Conservation (phyloP, 2,329 filamentous ascomycete species). For the Scedosporium apiospermum region DNA sequence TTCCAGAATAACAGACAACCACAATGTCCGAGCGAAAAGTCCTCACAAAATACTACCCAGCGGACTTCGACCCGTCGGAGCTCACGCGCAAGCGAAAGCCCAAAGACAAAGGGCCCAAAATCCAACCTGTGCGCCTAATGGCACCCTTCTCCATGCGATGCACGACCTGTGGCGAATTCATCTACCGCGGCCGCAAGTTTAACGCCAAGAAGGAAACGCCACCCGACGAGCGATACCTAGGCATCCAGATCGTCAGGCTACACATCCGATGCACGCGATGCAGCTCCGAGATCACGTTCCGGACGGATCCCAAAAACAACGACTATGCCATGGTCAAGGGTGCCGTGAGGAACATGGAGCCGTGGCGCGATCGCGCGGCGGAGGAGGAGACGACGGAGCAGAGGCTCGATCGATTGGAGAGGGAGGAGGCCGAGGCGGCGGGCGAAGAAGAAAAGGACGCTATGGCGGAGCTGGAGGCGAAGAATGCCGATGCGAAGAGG, state of each 20-base stretch:
- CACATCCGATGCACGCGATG: slow-evolving; percentile 77
- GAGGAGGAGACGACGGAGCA: slow-evolving; percentile 79
- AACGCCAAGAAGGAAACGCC: slow-evolving; percentile 91
- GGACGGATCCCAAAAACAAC: slow-evolving; percentile 90
- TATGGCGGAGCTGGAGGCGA: slow-evolving; percentile 91
- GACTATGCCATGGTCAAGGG: slow-evolving; percentile 77
- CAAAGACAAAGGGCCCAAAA: slow-evolving; percentile 66
- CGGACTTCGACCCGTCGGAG: slow-evolving; percentile 82
- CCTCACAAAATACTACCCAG: slow-evolving; percentile 55
- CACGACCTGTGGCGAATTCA: slow-evolving; percentile 58
- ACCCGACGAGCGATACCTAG: slow-evolving; percentile 77
- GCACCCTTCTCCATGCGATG: slow-evolving; percentile 32
- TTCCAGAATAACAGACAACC: slow-evolving; percentile 2
- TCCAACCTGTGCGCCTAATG: slow-evolving; percentile 86
- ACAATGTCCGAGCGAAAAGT: slow-evolving; percentile 82
- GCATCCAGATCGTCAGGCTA: slow-evolving; percentile 54
- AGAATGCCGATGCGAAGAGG: slow-evolving; percentile 82
- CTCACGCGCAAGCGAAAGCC: slow-evolving; percentile 61
- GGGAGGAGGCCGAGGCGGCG: slow-evolving; percentile 56
- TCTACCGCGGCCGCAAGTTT: slow-evolving; percentile 91
- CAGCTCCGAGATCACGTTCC: slow-evolving; percentile 79
- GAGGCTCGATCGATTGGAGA: slow-evolving; percentile 72
- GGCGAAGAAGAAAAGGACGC: slow-evolving; percentile 69
- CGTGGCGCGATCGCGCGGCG: slow-evolving; percentile 60
- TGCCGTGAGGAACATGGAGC: slow-evolving; percentile 87